A percentile compares a stretch with the other conserved stretches of the same genome.
Conservation (phyloP, 2,329 filamentous ascomycete genomes). For the Penicillium freii region DNA sequence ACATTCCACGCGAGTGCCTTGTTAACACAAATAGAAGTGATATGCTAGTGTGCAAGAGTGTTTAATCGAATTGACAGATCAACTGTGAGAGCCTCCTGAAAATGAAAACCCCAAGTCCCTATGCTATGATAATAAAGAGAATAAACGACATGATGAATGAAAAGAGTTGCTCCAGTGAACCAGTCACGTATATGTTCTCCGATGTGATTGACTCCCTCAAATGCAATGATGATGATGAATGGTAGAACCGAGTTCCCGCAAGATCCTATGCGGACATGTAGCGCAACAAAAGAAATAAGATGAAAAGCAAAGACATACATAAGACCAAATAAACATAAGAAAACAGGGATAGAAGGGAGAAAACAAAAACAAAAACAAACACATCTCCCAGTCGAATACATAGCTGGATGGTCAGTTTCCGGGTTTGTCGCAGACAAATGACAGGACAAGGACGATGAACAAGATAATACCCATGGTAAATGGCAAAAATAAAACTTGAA, state of each 20-base stretch:
- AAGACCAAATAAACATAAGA: background rate
- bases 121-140: constrained; percentile 8
- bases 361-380: background rate
- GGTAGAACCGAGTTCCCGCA: constrained; percentile 8
- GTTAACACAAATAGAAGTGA: background rate
- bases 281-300: constrained; percentile 11
- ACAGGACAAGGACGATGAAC: background rate
- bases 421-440: background rate
- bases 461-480: constrained; percentile 7
- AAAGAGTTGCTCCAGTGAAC: constrained; percentile 20
- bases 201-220: constrained; percentile 24
- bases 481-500: constrained; percentile 7
- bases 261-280: constrained; percentile 2
- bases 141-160: background rate
- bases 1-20: background rate
- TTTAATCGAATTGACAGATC: constrained; percentile 3
- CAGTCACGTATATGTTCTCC: constrained; percentile 21
- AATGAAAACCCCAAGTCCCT: constrained; percentile 2
- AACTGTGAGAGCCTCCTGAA: constrained; percentile 5
- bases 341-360: background rate
- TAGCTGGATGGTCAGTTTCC: background rate
- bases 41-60: background rate
- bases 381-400: constrained; percentile 4
- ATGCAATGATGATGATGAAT: constrained; percentile 16
- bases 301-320: constrained; percentile 5